phyloP scores from a whole-genome alignment of 176 grass and related monocot genomes.

The Zoysia pacifica region DNA sequence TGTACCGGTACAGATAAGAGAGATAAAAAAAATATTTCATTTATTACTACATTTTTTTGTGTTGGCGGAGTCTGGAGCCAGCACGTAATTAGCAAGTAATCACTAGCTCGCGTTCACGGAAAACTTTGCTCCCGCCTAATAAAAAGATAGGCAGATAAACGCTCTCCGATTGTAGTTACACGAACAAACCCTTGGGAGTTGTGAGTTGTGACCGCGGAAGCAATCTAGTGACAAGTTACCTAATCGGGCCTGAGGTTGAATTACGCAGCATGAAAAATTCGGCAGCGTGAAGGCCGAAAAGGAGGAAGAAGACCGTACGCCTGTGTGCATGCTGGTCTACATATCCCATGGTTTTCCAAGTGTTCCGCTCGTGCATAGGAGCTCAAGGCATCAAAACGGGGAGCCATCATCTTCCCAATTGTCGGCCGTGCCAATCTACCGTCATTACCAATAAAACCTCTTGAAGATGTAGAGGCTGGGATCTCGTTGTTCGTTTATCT shows the following conservation, averaged over 20 bases:
- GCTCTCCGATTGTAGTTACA: background rate
- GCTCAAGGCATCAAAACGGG: background rate
- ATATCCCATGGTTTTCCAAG: background rate
- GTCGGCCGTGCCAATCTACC: no score
- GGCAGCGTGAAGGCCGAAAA: conserved; percentile 26
- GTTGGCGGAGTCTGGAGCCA: background rate
- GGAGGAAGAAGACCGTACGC: conserved; percentile 9
- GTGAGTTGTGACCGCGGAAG: background rate
- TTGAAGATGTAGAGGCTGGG: no score
- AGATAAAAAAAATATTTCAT: no score
- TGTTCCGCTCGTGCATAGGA: background rate
- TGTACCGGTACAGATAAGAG: no score
- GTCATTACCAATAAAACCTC: no score
- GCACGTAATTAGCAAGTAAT: background rate
- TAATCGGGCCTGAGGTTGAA: background rate
- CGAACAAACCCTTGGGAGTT: background rate
- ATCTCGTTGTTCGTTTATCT: no score
- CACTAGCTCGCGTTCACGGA: background rate
- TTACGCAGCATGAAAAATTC: background rate
- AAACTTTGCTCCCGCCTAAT: background rate
- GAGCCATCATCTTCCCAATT: no score
- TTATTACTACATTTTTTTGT: background rate
- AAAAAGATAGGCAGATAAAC: no score
- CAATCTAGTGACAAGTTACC: conserved; percentile 8
- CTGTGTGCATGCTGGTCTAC: background rate